A percentile compares a stretch with the other conserved stretches of the same genome.
phyloP scores from a whole-genome alignment of 208 protist species.

The Trypanosomatidae sp. region DNA sequence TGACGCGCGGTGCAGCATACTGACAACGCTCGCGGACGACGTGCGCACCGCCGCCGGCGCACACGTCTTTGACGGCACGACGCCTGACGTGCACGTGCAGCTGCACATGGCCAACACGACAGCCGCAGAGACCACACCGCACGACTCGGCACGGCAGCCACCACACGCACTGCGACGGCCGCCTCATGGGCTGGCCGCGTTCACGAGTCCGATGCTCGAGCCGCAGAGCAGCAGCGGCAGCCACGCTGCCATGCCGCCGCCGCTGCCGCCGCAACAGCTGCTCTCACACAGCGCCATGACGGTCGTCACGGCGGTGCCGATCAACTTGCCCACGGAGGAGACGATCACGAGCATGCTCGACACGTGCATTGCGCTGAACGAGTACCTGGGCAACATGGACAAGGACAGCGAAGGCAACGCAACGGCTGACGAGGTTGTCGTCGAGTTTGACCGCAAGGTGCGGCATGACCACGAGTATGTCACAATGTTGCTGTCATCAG shows the following conservation, averaged over 20 bases:
- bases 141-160: not conserved
- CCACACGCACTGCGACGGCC: not conserved
- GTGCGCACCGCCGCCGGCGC: conserved; percentile 39
- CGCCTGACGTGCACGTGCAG: conserved; percentile 16
- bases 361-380: conserved; percentile 50
- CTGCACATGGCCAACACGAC: conserved; percentile 1
- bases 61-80: conserved; percentile 56
- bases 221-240: conserved; percentile 1
- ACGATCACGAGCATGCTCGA: conserved; percentile 63
- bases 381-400: conserved; percentile 58
- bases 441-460: conserved; percentile 33
- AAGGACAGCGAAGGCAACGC: conserved; percentile 16
- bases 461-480: conserved; percentile 37
- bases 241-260: not conserved
- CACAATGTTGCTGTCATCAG: conserved; percentile 41
- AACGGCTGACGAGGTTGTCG: conserved; percentile 38
- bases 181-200: not conserved
- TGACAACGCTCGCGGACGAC: conserved; percentile 52
- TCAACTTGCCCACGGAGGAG: conserved; percentile 45
- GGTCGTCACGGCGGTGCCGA: conserved; percentile 43
- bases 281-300: not conserved
- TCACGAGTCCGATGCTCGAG: not conserved
- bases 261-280: too few relatives aligned
- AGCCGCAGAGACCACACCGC: not conserved
- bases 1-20: conserved; percentile 29